Base-by-base conservation (phyloP, 148 eudicot genomes). In the Amaranthus palmeri region DNA sequence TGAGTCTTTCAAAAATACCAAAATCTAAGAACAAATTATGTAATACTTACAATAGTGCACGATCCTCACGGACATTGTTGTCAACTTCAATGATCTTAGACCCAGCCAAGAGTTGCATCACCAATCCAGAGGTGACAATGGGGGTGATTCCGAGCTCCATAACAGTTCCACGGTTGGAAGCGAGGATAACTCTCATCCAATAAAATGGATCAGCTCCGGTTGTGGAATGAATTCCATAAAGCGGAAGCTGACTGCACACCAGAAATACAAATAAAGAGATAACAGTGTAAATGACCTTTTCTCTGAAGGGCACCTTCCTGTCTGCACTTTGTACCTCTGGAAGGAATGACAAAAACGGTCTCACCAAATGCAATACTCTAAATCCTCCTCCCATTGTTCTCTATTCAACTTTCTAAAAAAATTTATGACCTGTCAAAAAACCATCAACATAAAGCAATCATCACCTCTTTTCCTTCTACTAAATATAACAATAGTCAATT, bases 71-170 rank as follows among this genome's bases (percentile, higher is more conserved):
- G 6, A 89, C 83, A 61, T 84, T 87, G 83, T 87, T 83, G 77
- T 87, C 89, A 8, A 89, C 93, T 73, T 87, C 83, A 72, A 87
- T 86, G 47, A 87, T 84, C 64, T 87, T 85, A 10, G 89, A 89
- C 51, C 88, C 88, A 68, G 83, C 87, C 74, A 89, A 75, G 14
- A 88, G 86, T 67, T 89, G 93, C 85, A 89, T 81, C 69, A 89
- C 93, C 67, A 89, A 52, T 69, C 91, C 86, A 70, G 93, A 82
- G n/a, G 93, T 89, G 72, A 89, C 88, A 68, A 87, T 84, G 8
- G 93, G 93, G 64, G 87, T 82, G 75, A 89, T 85, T 36, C 93
- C 91, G 10, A 89, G 85, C 84, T 89, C 93, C 93, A 89, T 89
- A 61, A 87, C 91, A 42, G 89, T 89, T 6, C 93, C 90, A 58